phyloP scores from a whole-genome alignment of 352 stramenopile genomes.

The Lagenidium sp. region DNA sequence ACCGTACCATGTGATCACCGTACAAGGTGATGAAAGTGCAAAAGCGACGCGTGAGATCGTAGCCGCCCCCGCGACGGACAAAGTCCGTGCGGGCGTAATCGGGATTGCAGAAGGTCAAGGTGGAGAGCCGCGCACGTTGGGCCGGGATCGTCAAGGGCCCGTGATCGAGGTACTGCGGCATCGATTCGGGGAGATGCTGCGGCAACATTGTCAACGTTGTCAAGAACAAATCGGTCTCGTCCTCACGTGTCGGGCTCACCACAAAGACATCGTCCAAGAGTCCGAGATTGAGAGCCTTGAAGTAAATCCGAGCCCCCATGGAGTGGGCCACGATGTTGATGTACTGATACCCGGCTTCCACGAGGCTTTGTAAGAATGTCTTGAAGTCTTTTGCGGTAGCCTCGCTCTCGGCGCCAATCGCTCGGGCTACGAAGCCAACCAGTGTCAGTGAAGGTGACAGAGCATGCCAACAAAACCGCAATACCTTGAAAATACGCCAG shows the following conservation, averaged over 20 bases:
- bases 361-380: constrained; percentile 41
- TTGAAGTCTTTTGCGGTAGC: constrained; percentile 18
- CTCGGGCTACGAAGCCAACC: constrained; percentile 23
- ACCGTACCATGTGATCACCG: constrained; percentile 19
- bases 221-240: background rate
- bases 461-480: no score
- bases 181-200: constrained; percentile 16
- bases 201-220: constrained; percentile 10
- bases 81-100: constrained; percentile 12
- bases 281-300: constrained; percentile 9
- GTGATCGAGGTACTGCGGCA: constrained; percentile 49
- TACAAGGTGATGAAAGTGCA: constrained; percentile 34
- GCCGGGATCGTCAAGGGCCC: no score
- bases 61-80: constrained; percentile 8
- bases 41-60: constrained; percentile 14
- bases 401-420: constrained; percentile 7
- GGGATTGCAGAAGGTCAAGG: constrained; percentile 9
- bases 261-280: constrained; percentile 20
- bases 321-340: constrained; percentile 60
- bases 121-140: constrained; percentile 3
- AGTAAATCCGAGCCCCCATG: constrained; percentile 51
- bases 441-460: no score
- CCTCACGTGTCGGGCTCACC: background rate
- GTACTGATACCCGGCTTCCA: constrained; percentile 51
- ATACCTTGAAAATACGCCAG: constrained; percentile 37